Conservation (phyloP, 2,329 filamentous ascomycete genomes). For the Exophiala phaeomuriformis region DNA sequence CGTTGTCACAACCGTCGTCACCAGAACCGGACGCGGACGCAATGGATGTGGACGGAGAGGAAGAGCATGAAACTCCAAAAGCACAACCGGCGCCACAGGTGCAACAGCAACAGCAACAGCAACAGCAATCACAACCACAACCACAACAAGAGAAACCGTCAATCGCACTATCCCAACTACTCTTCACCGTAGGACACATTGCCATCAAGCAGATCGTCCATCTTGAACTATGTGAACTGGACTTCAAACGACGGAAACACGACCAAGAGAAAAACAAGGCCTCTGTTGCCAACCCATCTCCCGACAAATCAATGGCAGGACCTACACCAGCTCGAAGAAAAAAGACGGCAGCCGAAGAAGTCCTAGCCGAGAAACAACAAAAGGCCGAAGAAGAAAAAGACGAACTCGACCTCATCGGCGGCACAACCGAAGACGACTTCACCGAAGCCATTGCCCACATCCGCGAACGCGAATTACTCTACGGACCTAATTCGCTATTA, state of each 20-base stretch:
- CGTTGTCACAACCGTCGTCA: slow-evolving; percentile 32
- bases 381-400: slow-evolving; percentile 58
- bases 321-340: slow-evolving; percentile 41
- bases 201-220: slow-evolving; percentile 99
- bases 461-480: slow-evolving; percentile 74
- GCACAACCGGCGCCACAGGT: slow-evolving; percentile 28
- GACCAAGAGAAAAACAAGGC: slow-evolving; percentile 66
- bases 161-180: slow-evolving; percentile 74
- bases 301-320: slow-evolving; percentile 32
- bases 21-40: slow-evolving; percentile 30
- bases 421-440: slow-evolving; percentile 91
- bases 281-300: slow-evolving; percentile 27
- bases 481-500: slow-evolving; percentile 75
- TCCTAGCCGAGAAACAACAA: slow-evolving; percentile 40
- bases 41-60: slow-evolving; percentile 30
- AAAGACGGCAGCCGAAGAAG: slow-evolving; percentile 39
- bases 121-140: not conserved
- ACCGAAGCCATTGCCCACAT: slow-evolving; percentile 80
- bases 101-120: slow-evolving; percentile 28
- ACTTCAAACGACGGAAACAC: slow-evolving; percentile 94
- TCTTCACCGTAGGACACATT: slow-evolving; percentile 93
- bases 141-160: slow-evolving; percentile 54
- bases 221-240: slow-evolving; percentile 90
- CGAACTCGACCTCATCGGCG: slow-evolving; percentile 91
- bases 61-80: slow-evolving; percentile 9